Percentiles rank a stretch among this genome's conserved stretches.
Conservation (phyloP, 768 basidiomycete genomes). For the Agaricus bisporus region DNA sequence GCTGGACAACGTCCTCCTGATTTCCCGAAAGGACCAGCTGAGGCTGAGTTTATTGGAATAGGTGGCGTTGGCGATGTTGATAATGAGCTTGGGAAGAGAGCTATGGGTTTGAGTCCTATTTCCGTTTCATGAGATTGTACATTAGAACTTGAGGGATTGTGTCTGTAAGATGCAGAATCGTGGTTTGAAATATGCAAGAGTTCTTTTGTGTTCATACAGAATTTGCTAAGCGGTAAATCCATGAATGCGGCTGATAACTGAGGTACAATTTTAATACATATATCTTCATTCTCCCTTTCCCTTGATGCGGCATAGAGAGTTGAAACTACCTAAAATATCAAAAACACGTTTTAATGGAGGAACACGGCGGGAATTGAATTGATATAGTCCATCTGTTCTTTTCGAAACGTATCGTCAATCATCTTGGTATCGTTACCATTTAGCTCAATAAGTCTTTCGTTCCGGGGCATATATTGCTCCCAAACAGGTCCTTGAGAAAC, state of each 20-base stretch:
- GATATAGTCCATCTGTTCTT: conserved; percentile 30
- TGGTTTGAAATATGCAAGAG: too few species aligned
- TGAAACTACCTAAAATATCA: too few species aligned
- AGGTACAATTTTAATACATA: too few species aligned
- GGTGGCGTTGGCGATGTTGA: conserved; percentile 30
- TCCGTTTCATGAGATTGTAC: too few species aligned
- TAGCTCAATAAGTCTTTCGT: conserved; percentile 19
- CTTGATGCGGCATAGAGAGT: too few species aligned
- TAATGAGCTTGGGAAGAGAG: conserved; percentile 22
- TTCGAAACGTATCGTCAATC: conserved; percentile 31
- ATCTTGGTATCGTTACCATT: conserved; percentile 27
- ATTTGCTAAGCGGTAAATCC: too few species aligned
- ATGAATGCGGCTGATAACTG: too few species aligned
- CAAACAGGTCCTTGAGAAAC: conserved; percentile 10
- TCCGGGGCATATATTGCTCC: conserved; percentile 24
- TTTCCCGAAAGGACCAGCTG: conserved; percentile 44
- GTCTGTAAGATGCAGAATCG: too few species aligned
- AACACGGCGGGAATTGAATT: conserved; percentile 23
- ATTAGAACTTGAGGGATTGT: too few species aligned
- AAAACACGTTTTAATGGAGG: conserved; percentile 9
- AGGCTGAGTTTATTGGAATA: conserved; percentile 30
- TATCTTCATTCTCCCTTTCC: too few species aligned
- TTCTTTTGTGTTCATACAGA: too few species aligned
- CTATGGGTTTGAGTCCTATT: neutral
- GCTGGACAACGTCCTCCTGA: conserved; percentile 63